Evolutionary conservation across 106 monocot species (phyloP).

Genomic region (Platanthera zijinensis): DNA sequence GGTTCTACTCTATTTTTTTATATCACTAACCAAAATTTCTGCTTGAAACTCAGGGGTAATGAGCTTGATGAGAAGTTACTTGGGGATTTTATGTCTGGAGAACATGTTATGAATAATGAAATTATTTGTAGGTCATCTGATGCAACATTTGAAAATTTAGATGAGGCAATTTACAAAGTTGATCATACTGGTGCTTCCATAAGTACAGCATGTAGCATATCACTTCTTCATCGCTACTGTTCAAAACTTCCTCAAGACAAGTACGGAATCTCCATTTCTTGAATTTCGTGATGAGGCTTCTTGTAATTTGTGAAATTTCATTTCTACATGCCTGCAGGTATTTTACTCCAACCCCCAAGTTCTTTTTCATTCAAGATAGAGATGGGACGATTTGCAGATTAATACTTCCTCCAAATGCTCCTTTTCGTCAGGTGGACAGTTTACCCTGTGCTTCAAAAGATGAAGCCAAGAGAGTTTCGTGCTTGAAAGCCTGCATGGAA

Average conservation of each 20-base stretch:
- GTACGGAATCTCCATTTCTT: slow-evolving; percentile 21
- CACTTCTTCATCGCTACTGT: slow-evolving; percentile 84
- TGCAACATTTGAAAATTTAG: slow-evolving; percentile 54
- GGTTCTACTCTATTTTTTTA: background rate
- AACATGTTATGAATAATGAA: slow-evolving; percentile 76
- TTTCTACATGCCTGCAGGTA: slow-evolving; percentile 35
- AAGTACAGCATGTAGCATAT: slow-evolving; percentile 79
- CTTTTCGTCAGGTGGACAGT: slow-evolving; percentile 73
- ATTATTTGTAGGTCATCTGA: slow-evolving; percentile 46
- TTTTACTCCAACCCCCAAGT: slow-evolving; percentile 63
- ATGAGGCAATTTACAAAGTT: slow-evolving; percentile 68
- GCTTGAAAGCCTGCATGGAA: slow-evolving; percentile 68
- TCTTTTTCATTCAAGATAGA: slow-evolving; percentile 53
- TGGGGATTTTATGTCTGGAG: slow-evolving; percentile 46
- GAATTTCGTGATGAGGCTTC: background rate
- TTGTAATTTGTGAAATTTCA: background rate
- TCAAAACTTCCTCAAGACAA: slow-evolving; percentile 70
- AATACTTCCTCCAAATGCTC: slow-evolving; percentile 85
- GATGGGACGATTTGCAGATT: slow-evolving; percentile 65
- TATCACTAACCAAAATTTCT: background rate
- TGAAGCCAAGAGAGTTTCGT: slow-evolving; percentile 82
- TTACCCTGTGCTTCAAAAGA: slow-evolving; percentile 63
- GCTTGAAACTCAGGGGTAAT: slow-evolving; percentile 49
- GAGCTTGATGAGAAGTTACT: slow-evolving; percentile 45
- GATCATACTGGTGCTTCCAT: slow-evolving; percentile 75